Evolutionary conservation across 2,329 filamentous ascomycete species (phyloP).

Genomic region (Bertia moriformis): DNA sequence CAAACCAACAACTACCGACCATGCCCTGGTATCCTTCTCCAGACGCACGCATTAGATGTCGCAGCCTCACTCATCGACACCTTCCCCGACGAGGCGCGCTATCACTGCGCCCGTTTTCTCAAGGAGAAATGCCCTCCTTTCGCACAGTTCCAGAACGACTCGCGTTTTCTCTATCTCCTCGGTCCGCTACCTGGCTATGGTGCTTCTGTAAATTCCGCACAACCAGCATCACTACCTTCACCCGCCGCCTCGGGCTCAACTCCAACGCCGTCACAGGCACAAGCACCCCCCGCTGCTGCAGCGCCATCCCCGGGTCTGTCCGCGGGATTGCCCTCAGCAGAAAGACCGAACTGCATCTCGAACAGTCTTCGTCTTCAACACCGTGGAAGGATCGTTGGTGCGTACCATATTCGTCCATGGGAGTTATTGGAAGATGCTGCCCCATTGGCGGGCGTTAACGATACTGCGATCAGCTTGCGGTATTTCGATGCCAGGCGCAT

Average conservation of each 20-base stretch:
- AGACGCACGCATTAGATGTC: constrained; percentile 22
- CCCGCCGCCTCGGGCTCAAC: constrained; percentile 1
- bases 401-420: constrained; percentile 21
- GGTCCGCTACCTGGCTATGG: constrained; percentile 11
- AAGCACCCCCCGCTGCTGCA: not conserved
- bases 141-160: constrained; percentile 18
- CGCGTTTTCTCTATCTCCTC: constrained; percentile 22
- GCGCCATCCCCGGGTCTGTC: not conserved
- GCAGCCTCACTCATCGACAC: constrained; percentile 25
- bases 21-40: constrained; percentile 4
- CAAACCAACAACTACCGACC: constrained; percentile 9
- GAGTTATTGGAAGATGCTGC: constrained; percentile 27
- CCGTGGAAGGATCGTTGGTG: constrained; percentile 15
- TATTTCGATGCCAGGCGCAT: constrained; percentile 22
- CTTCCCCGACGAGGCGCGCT: constrained; percentile 23
- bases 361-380: constrained; percentile 19
- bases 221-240: constrained; percentile 10
- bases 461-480: constrained; percentile 23
- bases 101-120: constrained; percentile 22
- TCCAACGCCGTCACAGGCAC: constrained; percentile 1
- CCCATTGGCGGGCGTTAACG: constrained; percentile 23
- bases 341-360: constrained; percentile 11
- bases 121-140: constrained; percentile 21
- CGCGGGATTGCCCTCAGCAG: constrained; percentile 6
- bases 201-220: constrained; percentile 12